phyloP scores from a whole-genome alignment of 495 filamentous ascomycete species.

The Chaetomidium leptoderma region DNA sequence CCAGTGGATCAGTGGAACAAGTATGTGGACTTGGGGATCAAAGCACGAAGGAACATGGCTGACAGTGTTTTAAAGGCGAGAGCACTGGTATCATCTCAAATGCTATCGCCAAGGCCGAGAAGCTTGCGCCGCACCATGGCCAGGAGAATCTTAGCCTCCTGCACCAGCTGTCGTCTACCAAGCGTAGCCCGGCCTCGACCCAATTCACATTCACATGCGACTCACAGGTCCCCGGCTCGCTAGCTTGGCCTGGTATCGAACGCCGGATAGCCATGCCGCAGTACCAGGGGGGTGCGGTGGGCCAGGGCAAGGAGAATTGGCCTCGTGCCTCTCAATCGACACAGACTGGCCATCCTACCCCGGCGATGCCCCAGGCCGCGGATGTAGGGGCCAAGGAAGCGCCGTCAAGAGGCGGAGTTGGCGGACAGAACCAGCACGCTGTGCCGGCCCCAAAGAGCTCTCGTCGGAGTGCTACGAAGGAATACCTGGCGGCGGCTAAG shows the following conservation, averaged over 20 bases:
- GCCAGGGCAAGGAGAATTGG: slow-evolving; percentile 21
- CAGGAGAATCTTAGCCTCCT: slow-evolving; percentile 73
- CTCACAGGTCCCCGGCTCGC: slow-evolving; percentile 46
- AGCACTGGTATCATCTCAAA: slow-evolving; percentile 78
- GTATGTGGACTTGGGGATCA: slow-evolving; percentile 37
- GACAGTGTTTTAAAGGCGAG: slow-evolving; percentile 30
- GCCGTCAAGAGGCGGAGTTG: not conserved
- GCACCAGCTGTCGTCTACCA: slow-evolving; percentile 60
- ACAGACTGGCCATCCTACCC: slow-evolving; percentile 11
- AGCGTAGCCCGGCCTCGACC: slow-evolving; percentile 59
- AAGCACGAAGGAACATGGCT: not conserved
- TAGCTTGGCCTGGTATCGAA: slow-evolving; percentile 57
- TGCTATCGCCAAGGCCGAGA: slow-evolving; percentile 85
- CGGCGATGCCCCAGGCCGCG: slow-evolving; percentile 1
- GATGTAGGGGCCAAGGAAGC: slow-evolving; percentile 16
- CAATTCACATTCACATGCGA: slow-evolving; percentile 93
- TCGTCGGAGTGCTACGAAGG: slow-evolving; percentile 21
- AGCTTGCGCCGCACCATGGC: slow-evolving; percentile 56
- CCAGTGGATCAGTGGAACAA: slow-evolving; percentile 38
- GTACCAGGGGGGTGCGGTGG: slow-evolving; percentile 7
- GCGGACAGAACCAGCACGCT: slow-evolving; percentile 11
- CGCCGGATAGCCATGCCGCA: slow-evolving; percentile 12
- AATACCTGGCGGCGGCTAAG: slow-evolving; percentile 31
- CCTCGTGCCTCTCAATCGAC: slow-evolving; percentile 9
- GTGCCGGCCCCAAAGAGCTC: slow-evolving; percentile 15